Conservation (phyloP, 179 eudicot species). For the Sideroxylon spinosum region DNA sequence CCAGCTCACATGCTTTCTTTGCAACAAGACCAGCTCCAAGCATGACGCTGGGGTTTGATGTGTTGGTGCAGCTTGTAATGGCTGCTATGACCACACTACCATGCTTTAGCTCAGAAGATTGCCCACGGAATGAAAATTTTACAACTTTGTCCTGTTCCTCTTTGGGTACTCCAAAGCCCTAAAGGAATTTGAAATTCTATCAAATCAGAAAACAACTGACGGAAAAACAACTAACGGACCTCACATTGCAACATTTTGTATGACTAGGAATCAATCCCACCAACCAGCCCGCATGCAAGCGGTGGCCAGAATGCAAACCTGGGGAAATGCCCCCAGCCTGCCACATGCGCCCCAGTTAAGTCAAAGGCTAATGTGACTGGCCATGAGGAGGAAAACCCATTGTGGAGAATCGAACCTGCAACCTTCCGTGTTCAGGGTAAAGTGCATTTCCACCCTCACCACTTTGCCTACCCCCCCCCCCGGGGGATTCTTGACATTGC, state of each 20-base stretch:
- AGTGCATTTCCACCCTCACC: no score
- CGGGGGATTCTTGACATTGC: neutral
- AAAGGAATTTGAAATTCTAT: constrained; percentile 22
- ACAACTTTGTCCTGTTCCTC: constrained; percentile 77
- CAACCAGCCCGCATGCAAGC: no score
- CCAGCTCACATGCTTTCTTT: constrained; percentile 93
- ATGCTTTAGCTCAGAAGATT: constrained; percentile 87
- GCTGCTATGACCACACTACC: constrained; percentile 99
- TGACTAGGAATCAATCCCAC: no score
- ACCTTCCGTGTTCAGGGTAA: no score
- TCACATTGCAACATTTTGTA: neutral
- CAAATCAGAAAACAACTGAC: neutral
- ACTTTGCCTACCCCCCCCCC: no score
- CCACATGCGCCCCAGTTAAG: no score
- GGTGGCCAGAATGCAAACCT: no score
- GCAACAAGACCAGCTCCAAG: constrained; percentile 98
- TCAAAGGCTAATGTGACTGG: no score
- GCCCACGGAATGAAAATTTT: constrained; percentile 77
- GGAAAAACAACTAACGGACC: neutral
- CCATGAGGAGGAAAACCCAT: no score
- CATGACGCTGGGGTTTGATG: constrained; percentile 99
- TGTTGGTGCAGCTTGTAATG: constrained; percentile 97
- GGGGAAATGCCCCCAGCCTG: no score
- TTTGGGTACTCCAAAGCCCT: constrained; percentile 94
- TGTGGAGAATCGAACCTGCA: no score